A percentile compares a stretch with the other conserved stretches of the same genome.
Evolutionary conservation across 2,329 filamentous ascomycete species (phyloP).

Genomic region (Colletotrichum sansevieriae): DNA sequence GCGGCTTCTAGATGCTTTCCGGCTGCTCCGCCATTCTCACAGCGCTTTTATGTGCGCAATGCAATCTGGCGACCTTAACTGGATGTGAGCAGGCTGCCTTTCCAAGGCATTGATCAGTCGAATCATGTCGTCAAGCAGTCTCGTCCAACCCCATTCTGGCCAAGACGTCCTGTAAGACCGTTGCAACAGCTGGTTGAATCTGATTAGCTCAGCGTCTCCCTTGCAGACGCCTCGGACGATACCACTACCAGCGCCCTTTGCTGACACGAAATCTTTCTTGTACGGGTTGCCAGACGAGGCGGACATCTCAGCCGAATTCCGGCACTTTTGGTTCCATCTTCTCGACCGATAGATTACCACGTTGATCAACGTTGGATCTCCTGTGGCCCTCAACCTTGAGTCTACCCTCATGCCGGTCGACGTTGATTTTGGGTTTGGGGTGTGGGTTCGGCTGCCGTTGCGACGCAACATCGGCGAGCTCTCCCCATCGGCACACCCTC

Average conservation of each 20-base stretch:
- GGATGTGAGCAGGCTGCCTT: not conserved
- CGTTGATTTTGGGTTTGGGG: too few species aligned
- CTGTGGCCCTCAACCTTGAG: too few species aligned
- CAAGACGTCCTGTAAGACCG: not conserved
- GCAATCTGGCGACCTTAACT: not conserved
- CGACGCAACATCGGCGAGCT: too few species aligned
- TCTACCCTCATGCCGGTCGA: too few species aligned
- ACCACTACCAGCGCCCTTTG: not conserved
- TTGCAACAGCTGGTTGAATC: not conserved
- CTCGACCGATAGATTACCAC: too few species aligned
- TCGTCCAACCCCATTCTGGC: not conserved
- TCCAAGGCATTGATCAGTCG: constrained; percentile 8
- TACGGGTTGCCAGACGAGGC: not conserved
- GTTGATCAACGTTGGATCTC: too few species aligned
- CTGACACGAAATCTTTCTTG: not conserved
- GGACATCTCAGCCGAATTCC: not conserved
- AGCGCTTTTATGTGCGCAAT: not conserved
- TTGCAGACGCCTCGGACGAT: not conserved
- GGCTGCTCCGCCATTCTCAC: not conserved
- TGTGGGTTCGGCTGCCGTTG: too few species aligned
- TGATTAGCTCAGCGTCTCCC: constrained; percentile 5
- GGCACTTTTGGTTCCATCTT: too few species aligned
- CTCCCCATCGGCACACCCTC: not conserved
- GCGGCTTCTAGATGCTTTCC: not conserved
- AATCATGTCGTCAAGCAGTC: not conserved